Conservation (phyloP, 2,329 filamentous ascomycete species). For the Neofusicoccum sp. region DNA sequence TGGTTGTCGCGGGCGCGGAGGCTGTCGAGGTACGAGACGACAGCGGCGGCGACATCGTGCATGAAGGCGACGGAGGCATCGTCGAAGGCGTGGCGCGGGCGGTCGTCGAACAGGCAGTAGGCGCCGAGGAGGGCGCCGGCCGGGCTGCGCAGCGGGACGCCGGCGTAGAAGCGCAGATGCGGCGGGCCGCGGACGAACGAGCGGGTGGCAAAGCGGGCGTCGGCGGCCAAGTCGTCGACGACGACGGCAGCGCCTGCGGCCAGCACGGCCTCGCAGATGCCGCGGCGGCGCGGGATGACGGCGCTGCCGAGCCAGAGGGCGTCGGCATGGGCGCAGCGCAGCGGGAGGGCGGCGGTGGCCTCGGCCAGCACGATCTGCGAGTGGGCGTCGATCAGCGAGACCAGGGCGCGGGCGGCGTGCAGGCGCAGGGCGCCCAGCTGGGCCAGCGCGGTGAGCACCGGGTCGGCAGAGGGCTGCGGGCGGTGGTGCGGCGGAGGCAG, state of each 20-base stretch:
- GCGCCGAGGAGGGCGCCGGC: constrained; percentile 59
- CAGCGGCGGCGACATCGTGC: constrained; percentile 52
- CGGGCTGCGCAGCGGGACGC: constrained; percentile 60
- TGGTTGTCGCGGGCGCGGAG: constrained; percentile 21
- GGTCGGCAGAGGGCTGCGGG: constrained; percentile 22
- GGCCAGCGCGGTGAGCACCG: constrained; percentile 34
- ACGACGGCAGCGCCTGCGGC: constrained; percentile 20
- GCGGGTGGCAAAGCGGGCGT: constrained; percentile 39
- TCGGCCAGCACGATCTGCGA: constrained; percentile 40
- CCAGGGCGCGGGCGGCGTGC: constrained; percentile 31
- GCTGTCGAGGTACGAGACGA: constrained; percentile 27
- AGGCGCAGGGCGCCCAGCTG: constrained; percentile 37
- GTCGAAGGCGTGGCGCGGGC: constrained; percentile 52
- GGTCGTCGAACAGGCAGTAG: constrained; percentile 59
- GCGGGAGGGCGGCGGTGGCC: constrained; percentile 31
- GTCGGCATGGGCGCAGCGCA: constrained; percentile 21
- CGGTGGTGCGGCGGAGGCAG: too few relatives aligned
- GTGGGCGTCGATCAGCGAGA: constrained; percentile 36
- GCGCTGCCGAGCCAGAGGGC: constrained; percentile 31
- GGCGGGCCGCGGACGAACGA: constrained; percentile 27
- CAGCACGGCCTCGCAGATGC: constrained; percentile 29
- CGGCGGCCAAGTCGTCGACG: constrained; percentile 32
- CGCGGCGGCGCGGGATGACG: constrained; percentile 33
- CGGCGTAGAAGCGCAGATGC: constrained; percentile 51
- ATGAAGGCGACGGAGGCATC: constrained; percentile 53